Base-by-base conservation (phyloP, 2,329 filamentous ascomycete species). In the Aspergillus transmontanensis region DNA sequence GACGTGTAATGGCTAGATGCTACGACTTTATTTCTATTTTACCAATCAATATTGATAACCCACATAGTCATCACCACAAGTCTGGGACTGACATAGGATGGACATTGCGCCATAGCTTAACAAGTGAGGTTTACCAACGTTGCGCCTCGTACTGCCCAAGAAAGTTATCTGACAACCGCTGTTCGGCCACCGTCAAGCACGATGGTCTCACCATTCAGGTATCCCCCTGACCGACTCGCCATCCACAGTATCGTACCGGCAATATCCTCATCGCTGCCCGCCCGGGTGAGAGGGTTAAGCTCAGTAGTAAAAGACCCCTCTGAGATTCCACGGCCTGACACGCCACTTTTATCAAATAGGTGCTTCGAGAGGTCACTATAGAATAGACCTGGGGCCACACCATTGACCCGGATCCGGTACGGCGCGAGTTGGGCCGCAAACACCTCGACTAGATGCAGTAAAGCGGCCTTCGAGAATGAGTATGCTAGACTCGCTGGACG, bases 271-370 rank as follows among this genome's bases (percentile, higher is more conserved):
- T 50, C 54, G 6, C 14, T 54, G 1, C 60, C 60, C 9, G 34
- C 60, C 26, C 45, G 45, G 2, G 60, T 61, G 26, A 61, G 11
- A 5, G 60, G 60, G 36, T 58, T 53, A 28, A 51, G 30, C 3
- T 28, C n/a, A n/a, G 45, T n/a, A 1, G 43, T 30, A 16, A 61
- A 39, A 12, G 60, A 61, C 19, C 55, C 55, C 19, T 58, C 54
- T 6, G 32, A 32, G 9, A 58, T 26, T 3, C 60, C 60, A 4
- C 21, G 32, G 11, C 60, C 60, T 4, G 30, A 9, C 21, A 61
- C 50, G 3, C 46, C 54, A 3, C 21, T 21, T 34, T 11, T 39
- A 30, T 53, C n/a, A 23, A 51, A 57, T 5, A 58, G 6, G 5
- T 21, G 41, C 6, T 34, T n/a, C 1, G 53, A 39, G 32, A 61